Base-by-base conservation (phyloP, 768 basidiomycete species). In the Chlorophyllum brunneum region DNA sequence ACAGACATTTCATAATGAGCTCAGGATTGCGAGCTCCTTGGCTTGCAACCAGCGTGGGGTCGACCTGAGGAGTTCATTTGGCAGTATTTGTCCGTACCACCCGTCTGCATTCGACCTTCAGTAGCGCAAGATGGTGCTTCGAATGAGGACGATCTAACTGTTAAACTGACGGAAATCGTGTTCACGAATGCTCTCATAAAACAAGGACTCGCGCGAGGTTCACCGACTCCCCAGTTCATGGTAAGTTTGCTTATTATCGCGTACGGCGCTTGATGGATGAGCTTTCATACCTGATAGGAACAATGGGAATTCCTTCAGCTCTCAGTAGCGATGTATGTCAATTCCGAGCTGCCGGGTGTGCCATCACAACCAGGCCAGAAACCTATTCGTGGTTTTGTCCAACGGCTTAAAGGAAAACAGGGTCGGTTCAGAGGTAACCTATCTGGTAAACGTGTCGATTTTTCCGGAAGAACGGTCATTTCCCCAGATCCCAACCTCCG, bases 21-120 rank as follows among this genome's bases (percentile, higher is more conserved):
- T 26, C 42, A 95, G 91, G 97, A 99, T 61, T 95, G 92, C 63
- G 97, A 99, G 68, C 73, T 99, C 39, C 77, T 99, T 9, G 95
- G 97, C 2, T 68, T 98, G 53, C 84, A 90, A 52, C 97, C 97
- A 1, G 79, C 79, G 11, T 85, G 84, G 62, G 95, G 95, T 41
- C 74, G 97, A 48, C 97, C 97, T 8, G 97, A 99, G 71, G 90
- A 98, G 65, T 97, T 93, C 61, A 83, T 99, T 46, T 99, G 97
- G 95, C 95, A 98, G 67, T 99, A 98, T 67, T 82, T 99, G 11
- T 95, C 94, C 20, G 97, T 99, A 26, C 97, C 97, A 34, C 97
- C 97, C 0, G 93, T 97, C 16, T 95, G 93, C 64, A 99, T 99
- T 50, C 83, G 97, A 40, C 97, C 97, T 0, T 97, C 94, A 2